phyloP scores from a whole-genome alignment of 345 rosid species.

The Rhizophora apiculata region DNA sequence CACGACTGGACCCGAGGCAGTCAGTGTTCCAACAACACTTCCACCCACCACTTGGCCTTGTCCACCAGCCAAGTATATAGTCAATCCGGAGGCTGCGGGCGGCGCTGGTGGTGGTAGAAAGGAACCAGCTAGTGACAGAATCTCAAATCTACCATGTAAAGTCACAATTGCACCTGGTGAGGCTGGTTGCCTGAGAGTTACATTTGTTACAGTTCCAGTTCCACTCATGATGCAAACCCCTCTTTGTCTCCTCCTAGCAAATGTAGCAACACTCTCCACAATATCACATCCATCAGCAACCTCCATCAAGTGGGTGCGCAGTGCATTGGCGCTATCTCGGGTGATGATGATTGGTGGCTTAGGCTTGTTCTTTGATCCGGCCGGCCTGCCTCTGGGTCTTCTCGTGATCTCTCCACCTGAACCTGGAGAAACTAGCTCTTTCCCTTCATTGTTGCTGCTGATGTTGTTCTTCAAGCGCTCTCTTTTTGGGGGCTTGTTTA shows the following conservation, averaged over 20 bases:
- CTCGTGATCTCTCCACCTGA: conserved; percentile 51
- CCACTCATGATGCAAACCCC: conserved; percentile 97
- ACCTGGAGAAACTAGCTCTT: conserved; percentile 34
- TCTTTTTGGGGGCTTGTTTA: conserved; percentile 45
- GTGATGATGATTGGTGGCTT: conserved; percentile 94
- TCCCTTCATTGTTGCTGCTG: conserved; percentile 39
- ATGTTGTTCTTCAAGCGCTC: conserved; percentile 35
- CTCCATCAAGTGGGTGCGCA: conserved; percentile 95
- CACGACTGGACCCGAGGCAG: conserved; percentile 81
- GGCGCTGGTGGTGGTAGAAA: conserved; percentile 97
- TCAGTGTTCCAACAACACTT: conserved; percentile 90
- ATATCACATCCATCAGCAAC: conserved; percentile 90
- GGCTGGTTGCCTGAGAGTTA: conserved; percentile 87
- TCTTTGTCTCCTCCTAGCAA: conserved; percentile 84
- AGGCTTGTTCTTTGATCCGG: conserved; percentile 96
- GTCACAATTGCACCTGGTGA: conserved; percentile 83
- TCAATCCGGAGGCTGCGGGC: conserved; percentile 88
- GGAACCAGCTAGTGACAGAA: conserved; percentile 80
- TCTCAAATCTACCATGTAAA: conserved; percentile 92
- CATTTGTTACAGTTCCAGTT: conserved; percentile 85
- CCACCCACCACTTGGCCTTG: conserved; percentile 99
- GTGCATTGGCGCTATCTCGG: conserved; percentile 92
- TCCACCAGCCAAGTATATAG: conserved; percentile 89
- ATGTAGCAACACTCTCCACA: conserved; percentile 82
- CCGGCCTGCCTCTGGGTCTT: conserved; percentile 86